Evolutionary conservation across 768 basidiomycete genomes (phyloP), one percentile per base, ranked within the genome.

Genomic region (Kwoniella heveanensis): DNA sequence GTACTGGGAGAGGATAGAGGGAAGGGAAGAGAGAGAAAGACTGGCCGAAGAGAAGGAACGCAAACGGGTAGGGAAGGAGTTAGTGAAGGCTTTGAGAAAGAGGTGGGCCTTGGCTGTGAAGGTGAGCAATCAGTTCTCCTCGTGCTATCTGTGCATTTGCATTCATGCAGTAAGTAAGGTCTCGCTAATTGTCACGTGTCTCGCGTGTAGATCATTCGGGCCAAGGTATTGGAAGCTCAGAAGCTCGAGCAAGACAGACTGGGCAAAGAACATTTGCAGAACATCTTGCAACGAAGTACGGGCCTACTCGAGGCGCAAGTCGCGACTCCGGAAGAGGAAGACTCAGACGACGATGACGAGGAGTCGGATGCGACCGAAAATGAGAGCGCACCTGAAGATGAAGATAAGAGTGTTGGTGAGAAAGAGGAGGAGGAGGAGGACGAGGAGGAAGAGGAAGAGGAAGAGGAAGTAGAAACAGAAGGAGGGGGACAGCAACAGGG

Each of bases 71-170:
- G 90, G 90, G 13, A 90, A 89, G 80, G 84, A 85, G 22, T 88
- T 90, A 0, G 83, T 88, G 52, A 86, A 85, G 69, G 80, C 87
- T 71, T 86, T 96, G 27, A 83, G 85, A 29, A 83, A 83, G 8
- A 89, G 92, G 74, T 97, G 94, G 94, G 90, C 88, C 79, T 87
- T 90, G 73, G 93, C 90, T 8, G 86, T 93, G 17, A 79, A 80
- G 58, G 78, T 79, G 57, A 54, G 70, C 22, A 19, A 24, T 4
- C 22, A 5, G 26, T 15, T 12, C 21, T 15, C 9, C 21, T 36
- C 54, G n/a, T 47, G 3, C 25, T 22, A 21, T 19, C 27, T 25
- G 53, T 54, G 29, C n/a, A n/a, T n/a, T n/a, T n/a, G n/a, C n/a
- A n/a, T n/a, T n/a, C n/a, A n/a, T n/a, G n/a, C n/a, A n/a, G n/a